Evolutionary conservation across 495 filamentous ascomycete species (phyloP).

Genomic region (Oidiodendron maius): DNA sequence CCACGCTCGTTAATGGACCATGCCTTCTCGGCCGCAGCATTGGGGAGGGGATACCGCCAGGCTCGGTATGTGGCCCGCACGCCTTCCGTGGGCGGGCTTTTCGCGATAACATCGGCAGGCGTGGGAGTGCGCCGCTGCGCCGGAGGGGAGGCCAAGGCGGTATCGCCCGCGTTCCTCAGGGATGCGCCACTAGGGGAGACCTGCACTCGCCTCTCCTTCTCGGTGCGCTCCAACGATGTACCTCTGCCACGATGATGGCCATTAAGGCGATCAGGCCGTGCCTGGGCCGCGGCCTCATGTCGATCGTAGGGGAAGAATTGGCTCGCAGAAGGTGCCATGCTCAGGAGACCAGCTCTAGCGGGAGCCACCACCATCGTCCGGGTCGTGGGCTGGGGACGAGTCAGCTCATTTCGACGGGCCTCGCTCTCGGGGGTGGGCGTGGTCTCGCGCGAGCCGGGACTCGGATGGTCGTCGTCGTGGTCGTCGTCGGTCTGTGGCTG

Average conservation of each 20-base stretch:
- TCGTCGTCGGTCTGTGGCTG: too few species aligned
- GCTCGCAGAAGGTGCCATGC: too few species aligned
- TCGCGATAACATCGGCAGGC: constrained; percentile 10
- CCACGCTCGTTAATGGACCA: constrained; percentile 49
- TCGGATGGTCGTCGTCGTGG: constrained; percentile 4
- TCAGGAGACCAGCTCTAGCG: too few species aligned
- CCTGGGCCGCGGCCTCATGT: too few species aligned
- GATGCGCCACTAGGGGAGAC: constrained; percentile 18
- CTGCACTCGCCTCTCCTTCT: constrained; percentile 33
- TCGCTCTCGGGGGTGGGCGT: background rate
- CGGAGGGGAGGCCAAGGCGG: constrained; percentile 20
- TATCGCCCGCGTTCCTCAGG: constrained; percentile 29
- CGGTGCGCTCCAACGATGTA: constrained; percentile 35
- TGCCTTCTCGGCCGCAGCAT: constrained; percentile 41
- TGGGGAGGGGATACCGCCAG: constrained; percentile 36
- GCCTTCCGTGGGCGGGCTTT: constrained; percentile 25
- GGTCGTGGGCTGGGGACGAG: background rate
- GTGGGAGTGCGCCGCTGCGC: constrained; percentile 13
- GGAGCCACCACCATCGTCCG: constrained; percentile 14
- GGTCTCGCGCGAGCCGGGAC: background rate
- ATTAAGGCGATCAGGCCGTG: too few species aligned
- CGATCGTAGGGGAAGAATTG: too few species aligned
- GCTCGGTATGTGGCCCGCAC: constrained; percentile 31
- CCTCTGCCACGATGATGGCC: constrained; percentile 28
- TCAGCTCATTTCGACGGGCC: background rate